Evolutionary conservation across 768 basidiomycete species (phyloP).

Genomic region (Lactarius quietus): DNA sequence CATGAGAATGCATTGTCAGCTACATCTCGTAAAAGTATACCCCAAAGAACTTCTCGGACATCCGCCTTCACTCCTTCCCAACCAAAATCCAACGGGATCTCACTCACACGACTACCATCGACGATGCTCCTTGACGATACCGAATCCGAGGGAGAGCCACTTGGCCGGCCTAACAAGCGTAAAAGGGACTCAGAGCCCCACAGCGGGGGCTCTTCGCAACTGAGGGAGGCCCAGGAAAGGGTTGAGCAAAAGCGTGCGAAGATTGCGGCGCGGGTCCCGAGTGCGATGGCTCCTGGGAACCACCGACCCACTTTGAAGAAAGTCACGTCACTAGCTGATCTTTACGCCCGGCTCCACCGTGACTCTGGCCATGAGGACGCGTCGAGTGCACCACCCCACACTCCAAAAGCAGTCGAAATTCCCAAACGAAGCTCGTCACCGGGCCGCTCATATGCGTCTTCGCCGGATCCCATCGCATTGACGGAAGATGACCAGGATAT

Average conservation of each 20-base stretch:
- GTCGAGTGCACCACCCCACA: not conserved
- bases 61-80: not conserved
- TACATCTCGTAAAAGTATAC: not conserved
- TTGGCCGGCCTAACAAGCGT: not conserved
- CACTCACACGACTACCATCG: not conserved
- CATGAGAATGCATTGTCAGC: not conserved
- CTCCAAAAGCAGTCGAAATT: not conserved
- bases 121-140: not conserved
- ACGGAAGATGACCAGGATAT: constrained; percentile 14
- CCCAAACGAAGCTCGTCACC: not conserved
- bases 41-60: constrained; percentile 1
- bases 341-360: constrained; percentile 17
- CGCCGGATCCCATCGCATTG: constrained; percentile 18
- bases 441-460: constrained; percentile 1
- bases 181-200: constrained; percentile 6
- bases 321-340: constrained; percentile 17
- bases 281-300: constrained; percentile 1
- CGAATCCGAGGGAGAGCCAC: not conserved
- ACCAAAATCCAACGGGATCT: not conserved
- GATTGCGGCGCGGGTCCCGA: constrained; percentile 19
- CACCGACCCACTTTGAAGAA: not conserved
- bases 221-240: constrained; percentile 15
- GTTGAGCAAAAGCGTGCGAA: constrained; percentile 20
- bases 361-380: constrained; percentile 1
- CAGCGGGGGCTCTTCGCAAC: not conserved